Evolutionary conservation across 2,329 filamentous ascomycete genomes (phyloP).

Genomic region (Fusarium sp.): DNA sequence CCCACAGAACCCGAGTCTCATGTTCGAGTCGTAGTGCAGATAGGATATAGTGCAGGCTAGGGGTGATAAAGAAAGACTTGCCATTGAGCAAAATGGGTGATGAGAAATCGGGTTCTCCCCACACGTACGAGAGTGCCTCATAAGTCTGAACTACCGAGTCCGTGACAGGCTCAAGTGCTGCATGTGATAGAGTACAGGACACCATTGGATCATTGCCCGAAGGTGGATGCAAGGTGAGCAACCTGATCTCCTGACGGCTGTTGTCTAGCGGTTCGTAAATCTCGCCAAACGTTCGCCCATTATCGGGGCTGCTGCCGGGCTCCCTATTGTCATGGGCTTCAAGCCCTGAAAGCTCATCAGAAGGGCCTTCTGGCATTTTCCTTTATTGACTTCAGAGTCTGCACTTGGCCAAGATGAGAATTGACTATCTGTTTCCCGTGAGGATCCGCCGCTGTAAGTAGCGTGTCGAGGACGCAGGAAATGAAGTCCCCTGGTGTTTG

Average conservation of each 20-base stretch:
- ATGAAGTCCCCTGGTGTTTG: too few species aligned
- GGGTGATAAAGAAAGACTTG: slow-evolving; percentile 14
- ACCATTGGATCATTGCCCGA: background rate
- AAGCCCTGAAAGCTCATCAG: too few species aligned
- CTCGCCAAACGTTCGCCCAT: background rate
- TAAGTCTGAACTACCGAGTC: background rate
- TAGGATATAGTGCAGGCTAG: slow-evolving; percentile 3
- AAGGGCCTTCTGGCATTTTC: too few species aligned
- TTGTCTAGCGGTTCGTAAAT: slow-evolving; percentile 19
- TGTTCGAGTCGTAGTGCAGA: background rate
- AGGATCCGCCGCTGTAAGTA: too few species aligned
- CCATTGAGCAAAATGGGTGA: slow-evolving; percentile 12
- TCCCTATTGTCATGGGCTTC: accelerated
- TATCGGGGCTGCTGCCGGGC: background rate
- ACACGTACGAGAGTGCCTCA: slow-evolving; percentile 38
- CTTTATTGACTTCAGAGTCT: too few species aligned
- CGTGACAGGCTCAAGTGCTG: background rate
- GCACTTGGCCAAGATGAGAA: too few species aligned
- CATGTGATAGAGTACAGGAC: slow-evolving; percentile 2
- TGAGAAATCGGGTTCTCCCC: slow-evolving; percentile 18
- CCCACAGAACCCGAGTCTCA: slow-evolving; percentile 8
- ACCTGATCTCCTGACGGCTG: background rate
- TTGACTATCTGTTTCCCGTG: too few species aligned
- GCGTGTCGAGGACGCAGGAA: too few species aligned
- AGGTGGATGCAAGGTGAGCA: slow-evolving; percentile 15